Base-by-base conservation (phyloP, 768 basidiomycete species). In the Sarcodon aspratus region DNA sequence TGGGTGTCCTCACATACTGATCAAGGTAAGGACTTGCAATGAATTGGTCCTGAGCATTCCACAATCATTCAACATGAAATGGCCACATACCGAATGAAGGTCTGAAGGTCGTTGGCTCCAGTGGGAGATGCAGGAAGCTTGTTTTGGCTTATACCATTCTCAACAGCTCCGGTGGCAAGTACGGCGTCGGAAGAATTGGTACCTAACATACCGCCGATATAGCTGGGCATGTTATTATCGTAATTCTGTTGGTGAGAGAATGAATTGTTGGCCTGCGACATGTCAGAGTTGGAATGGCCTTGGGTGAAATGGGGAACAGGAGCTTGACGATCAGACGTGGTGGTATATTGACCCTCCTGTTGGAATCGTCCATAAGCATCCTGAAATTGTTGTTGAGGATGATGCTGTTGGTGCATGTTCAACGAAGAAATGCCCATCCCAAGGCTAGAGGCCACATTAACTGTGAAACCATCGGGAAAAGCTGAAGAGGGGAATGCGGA, bases 1-100 rank as follows among this genome's bases (percentile, higher is more conserved):
- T 95, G 36, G 79, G 73, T 17, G 92, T 79, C 33, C 82, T 76
- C 46, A 93, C 78, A 61, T 92, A 97, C 57, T 87, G 84, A 52
- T 90, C 86, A 54, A 92, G 69, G 65, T 80, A 88, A 9, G 88
- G 88, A 21, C 57, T 63, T 49, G 18, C 54, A 57, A 45, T 48
- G 32, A 44, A 49, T 53, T 46, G 53, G 48, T 40, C 44, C 15
- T 13, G 31, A 59, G 27, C 47, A 44, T 42, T 46, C 34, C 36
- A 33, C 57, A 51, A 50, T 33, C 15, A 27, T 27, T 27, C 21
- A 21, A 47, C 45, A 51, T 33, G n/a, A 27, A 33, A 9, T 33
- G 43, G 40, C 27, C 42, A 61, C 70, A 55, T 63, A 82, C 85
- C 85, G 75, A 61, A 89, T 86, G 63, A 87, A 90, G 4, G 84